phyloP scores from a whole-genome alignment of 768 basidiomycete species.

The Amanita rimosa region DNA sequence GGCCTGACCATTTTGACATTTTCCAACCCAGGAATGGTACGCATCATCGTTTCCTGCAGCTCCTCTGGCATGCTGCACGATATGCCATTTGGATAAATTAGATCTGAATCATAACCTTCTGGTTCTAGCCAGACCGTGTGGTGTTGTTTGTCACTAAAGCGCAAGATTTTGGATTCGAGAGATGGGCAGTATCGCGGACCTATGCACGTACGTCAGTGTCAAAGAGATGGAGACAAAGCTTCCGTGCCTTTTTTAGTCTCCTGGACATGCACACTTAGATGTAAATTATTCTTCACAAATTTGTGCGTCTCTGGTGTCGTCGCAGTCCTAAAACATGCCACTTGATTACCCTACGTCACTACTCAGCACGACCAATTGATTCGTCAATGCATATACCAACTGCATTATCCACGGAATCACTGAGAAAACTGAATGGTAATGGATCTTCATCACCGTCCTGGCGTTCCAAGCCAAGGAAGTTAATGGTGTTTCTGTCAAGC shows the following conservation, averaged over 20 bases:
- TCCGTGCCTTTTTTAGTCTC: conserved; percentile 72
- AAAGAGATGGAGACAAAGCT: neutral
- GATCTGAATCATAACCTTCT: conserved; percentile 82
- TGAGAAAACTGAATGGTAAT: conserved; percentile 68
- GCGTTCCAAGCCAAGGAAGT: conserved; percentile 46
- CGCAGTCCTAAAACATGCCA: conserved; percentile 58
- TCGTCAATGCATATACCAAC: conserved; percentile 25
- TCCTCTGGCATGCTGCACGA: conserved; percentile 86
- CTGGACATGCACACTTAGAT: conserved; percentile 75
- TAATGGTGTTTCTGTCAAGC: conserved; percentile 56
- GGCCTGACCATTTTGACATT: conserved; percentile 75
- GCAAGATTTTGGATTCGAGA: conserved; percentile 75
- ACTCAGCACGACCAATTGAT: neutral
- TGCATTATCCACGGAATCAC: conserved; percentile 56
- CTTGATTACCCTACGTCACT: conserved; percentile 49
- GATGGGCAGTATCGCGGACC: conserved; percentile 91
- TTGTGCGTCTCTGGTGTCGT: conserved; percentile 69
- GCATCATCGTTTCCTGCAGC: conserved; percentile 72
- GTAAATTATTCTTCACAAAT: conserved; percentile 65
- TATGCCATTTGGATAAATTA: conserved; percentile 86
- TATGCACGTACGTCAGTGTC: conserved; percentile 14
- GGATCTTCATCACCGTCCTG: conserved; percentile 63
- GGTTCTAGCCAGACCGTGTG: conserved; percentile 88
- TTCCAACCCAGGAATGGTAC: conserved; percentile 77
- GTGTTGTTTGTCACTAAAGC: conserved; percentile 58